Base-by-base conservation (phyloP, 1,139 yeast species). In the Yarrowia galli region DNA sequence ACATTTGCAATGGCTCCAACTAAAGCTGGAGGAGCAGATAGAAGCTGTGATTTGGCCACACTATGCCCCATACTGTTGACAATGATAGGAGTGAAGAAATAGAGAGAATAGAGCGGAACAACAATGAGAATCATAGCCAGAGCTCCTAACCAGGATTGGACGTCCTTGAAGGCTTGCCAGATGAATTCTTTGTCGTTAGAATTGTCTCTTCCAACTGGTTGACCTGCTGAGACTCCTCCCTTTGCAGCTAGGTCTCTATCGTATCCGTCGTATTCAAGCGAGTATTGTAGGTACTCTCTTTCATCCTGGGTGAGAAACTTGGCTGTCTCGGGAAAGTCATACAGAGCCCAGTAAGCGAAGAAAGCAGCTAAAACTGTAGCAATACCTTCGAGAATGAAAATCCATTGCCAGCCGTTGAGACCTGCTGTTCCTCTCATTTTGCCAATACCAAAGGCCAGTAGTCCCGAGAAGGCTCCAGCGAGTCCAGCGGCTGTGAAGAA, bases 351-450 rank as follows among this genome's bases (percentile, higher is more conserved):
- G 72, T 77, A 85, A 36, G 85, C 80, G 22, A 81, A 69, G 12
- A 81, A 66, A 0, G 86, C 87, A 69, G 85, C 80, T 0, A 83
- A 83, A 56, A 82, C 80, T 10, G 89, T 85, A 35, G 82, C 76
- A 7, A 81, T 74, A n/a, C 89, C 89, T 72, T 86, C 89, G 53
- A 87, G 76, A 16, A 60, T 45, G 42, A 60, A 60, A 65, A 87
- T 79, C 89, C 89, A 87, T 74, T 84, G 78, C 90, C 90, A 87
- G 9, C 87, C 78, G 80, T 85, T 72, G 43, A 72, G 67, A 8
- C 74, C 74, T 9, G 71, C 73, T 8, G 70, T 69, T 16, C 76
- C 75, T 42, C 74, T 71, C 73, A 76, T 73, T 20, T 71, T 70
- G 25, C 71, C 69, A 86, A 89, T 70, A 3, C 74, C 80, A 68